Evolutionary conservation across 495 filamentous ascomycete species (phyloP).

Genomic region (Hypoxylon trugodes): DNA sequence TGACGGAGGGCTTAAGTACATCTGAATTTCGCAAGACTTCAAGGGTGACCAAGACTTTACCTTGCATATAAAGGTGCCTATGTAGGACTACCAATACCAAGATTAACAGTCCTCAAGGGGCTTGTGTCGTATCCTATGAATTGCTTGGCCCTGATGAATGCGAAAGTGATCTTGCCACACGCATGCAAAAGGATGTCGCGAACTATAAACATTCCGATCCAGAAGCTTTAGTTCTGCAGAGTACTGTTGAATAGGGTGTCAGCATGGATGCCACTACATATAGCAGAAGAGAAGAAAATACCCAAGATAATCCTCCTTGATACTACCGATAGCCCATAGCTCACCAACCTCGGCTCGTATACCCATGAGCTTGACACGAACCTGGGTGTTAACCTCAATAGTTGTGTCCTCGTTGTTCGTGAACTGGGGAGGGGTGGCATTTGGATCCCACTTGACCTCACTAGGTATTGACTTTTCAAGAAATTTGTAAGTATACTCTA

Average conservation of each 20-base stretch:
- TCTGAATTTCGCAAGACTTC: conserved; percentile 12
- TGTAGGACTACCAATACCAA: conserved; percentile 14
- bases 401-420: conserved; percentile 89
- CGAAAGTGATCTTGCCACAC: background rate
- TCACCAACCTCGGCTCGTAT: conserved; percentile 88
- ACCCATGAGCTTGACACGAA: conserved; percentile 92
- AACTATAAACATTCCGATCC: background rate
- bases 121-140: conserved; percentile 17
- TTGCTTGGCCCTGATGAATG: background rate
- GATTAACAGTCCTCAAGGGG: conserved; percentile 4
- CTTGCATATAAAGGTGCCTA: conserved; percentile 27
- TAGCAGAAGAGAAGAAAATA: conserved; percentile 30
- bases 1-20: conserved; percentile 4
- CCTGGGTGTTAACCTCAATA: conserved; percentile 91
- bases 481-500: conserved; percentile 30
- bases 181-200: background rate
- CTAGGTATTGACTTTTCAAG: conserved; percentile 80
- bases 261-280: background rate
- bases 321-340: conserved; percentile 96
- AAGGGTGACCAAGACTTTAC: conserved; percentile 18
- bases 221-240: conserved; percentile 13
- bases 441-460: conserved; percentile 92
- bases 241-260: conserved; percentile 14
- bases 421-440: conserved; percentile 84
- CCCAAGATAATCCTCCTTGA: conserved; percentile 83